Evolutionary conservation across 495 filamentous ascomycete genomes (phyloP).

Genomic region (Lophium mytilinum): DNA sequence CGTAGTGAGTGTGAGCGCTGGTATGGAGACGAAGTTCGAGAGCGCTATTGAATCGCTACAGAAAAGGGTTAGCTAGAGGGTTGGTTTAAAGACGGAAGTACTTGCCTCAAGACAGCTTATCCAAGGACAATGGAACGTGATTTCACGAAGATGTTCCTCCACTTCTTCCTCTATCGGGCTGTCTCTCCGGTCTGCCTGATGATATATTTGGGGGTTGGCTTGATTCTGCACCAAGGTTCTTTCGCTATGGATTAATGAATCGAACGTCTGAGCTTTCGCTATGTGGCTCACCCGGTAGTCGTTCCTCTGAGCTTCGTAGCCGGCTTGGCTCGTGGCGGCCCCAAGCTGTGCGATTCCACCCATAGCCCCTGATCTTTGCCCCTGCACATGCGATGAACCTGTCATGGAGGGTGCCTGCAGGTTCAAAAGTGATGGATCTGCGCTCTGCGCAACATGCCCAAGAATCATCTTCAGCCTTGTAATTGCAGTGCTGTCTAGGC

Average conservation of each 20-base stretch:
- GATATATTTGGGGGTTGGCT: neutral
- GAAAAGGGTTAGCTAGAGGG: neutral
- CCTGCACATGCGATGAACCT: neutral
- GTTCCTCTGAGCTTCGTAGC: neutral
- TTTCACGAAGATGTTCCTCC: neutral
- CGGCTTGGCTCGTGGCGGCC: too few species aligned
- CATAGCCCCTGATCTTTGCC: neutral
- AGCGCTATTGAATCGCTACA: slow-evolving; percentile 12
- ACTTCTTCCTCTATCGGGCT: neutral
- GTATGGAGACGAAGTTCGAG: slow-evolving; percentile 5
- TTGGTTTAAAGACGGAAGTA: neutral
- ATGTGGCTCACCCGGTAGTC: neutral
- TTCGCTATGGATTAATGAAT: neutral
- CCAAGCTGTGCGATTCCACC: too few species aligned
- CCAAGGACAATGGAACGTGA: slow-evolving; percentile 22
- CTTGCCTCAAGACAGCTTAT: slow-evolving; percentile 20
- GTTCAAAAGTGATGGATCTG: neutral
- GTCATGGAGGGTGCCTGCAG: neutral
- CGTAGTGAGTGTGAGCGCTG: slow-evolving; percentile 3
- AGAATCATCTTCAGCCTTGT: slow-evolving; percentile 11
- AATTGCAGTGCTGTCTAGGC: slow-evolving; percentile 1
- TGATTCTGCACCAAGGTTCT: neutral
- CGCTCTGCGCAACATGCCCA: slow-evolving; percentile 7
- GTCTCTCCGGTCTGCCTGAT: neutral
- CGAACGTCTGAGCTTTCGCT: neutral